Base-by-base conservation (phyloP, 257 asterid species). In the Verbena officinalis region DNA sequence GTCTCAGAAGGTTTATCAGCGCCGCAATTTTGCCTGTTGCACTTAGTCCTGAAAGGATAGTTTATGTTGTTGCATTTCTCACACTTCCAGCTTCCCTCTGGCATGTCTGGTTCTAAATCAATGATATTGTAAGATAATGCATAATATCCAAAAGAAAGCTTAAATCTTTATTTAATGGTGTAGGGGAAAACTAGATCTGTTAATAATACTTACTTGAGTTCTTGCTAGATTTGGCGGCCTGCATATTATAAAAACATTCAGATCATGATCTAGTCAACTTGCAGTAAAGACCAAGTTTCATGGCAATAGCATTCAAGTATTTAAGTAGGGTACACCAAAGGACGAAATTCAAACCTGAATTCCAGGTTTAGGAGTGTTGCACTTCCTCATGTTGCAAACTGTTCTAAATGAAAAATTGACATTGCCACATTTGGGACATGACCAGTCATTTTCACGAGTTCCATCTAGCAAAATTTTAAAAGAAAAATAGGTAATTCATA, bases 51-150 rank as follows among this genome's bases (percentile, higher is more conserved):
- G 73, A 87, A 87, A 57, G 90, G 93, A 65, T 85, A 87, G 70
- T 85, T 87, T 40, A 87, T 81, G 73, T 87, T 87, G 88, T 85
- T 79, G 86, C 90, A 85, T 59, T 87, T 81, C 76, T 87, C 90
- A 63, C 95, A 87, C 71, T 85, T 87, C 95, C 93, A 87, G 83
- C 95, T 87, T 42, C 95, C 93, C 46, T 85, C 90, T 7, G 93
- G 93, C 82, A 84, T 81, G 27, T 85, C 93, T 65, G 84, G 81
- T 61, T 81, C 81, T 82, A 77, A 27, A 49, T 64, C 45, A 19
- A 49, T 14, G 24, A 62, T 0, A 43, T 17, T 40, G 24, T 61
- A 8, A 67, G 65, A 43, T 24, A 24, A 33, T 33, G 49, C 20
- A 44, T n/a, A 44, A 13, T 44, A 16, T 44, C 51, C 12, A 15